Base-by-base conservation (phyloP, 2,329 filamentous ascomycete species). In the Chaetomiaceae sp. region DNA sequence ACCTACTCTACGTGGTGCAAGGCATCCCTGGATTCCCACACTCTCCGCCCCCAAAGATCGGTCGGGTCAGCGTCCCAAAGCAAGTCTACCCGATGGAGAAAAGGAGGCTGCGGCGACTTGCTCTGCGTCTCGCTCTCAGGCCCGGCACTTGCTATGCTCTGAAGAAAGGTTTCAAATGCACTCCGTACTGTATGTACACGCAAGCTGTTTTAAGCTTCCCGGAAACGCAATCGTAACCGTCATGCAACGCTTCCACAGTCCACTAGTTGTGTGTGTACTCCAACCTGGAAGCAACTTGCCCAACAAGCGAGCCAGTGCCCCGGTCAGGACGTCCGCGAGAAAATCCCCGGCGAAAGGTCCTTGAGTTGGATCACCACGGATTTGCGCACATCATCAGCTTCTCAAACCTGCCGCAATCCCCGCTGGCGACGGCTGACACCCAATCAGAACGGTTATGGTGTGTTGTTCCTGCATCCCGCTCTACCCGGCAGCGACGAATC, bases 121-220 rank as follows among this genome's bases (percentile, higher is more conserved):
- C n/a, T n/a, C n/a, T 27, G 9, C 25, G 50, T 52, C 36, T 52
- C 49, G 42, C 16, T 8, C 27, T 46, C 49, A 41, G 41, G 41
- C 42, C 8, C 20, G 33, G 34, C 33, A 41, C 32, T 23, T 30
- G 33, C 14, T 4, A 30, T 21, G 29, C 16, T 29, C 23, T 8
- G 25, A 14, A 27, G 36, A 38, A 38, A 23, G 25, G 29, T 32
- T 33, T 41, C 10, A 32, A 21, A 23, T n/a, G n/a, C n/a, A n/a
- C n/a, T n/a, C n/a, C n/a, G n/a, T n/a, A n/a, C n/a, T n/a, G 5
- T 33, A 33, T 21, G 16, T 44, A 21, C 16, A 10, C 41, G 8
- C 7, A 20, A 16, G 16, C 9, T 21, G 10, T 11, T 29, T 16
- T 11, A 20, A 16, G 16, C 9, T 21, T 4, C 8, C 16, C 9